Base-by-base conservation (phyloP, 371 early-diverging fungal genomes). In the Mucor sp. region DNA sequence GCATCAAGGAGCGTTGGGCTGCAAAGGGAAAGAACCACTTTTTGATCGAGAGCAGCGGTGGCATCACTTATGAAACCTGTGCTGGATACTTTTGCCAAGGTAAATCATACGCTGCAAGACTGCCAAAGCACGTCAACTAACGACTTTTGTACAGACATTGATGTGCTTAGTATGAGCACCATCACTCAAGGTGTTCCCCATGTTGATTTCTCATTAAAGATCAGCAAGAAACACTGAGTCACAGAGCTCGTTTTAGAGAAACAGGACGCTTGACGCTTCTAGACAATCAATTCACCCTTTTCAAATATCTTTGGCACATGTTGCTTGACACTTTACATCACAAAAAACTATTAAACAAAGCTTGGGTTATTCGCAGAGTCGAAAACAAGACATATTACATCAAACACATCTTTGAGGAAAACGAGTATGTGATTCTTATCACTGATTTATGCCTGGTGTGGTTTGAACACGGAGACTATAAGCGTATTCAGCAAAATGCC, bases 181-280 rank as follows among this genome's bases (percentile, higher is more conserved):
- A 84, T 98, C 69, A 94, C 97, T 4, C 98, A 98, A 71, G 91
- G 95, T 66, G 98, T 97, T 14, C 94, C 95, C 23, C 95, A 94
- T 75, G 92, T 98, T 39, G 99, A 98, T 80, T 98, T 95, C 77
- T 97, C 97, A 0, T 87, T 98, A 58, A 98, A 98, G 80, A 90
- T 94, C 43, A 81, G 80, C 56, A 85, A 86, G 66, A 56, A 66
- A 60, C 35, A 70, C 44, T 66, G 48, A 65, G 53, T 53, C 53
- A 53, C 53, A 21, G 12, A 4, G 60, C 27, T 28, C 28, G 28
- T 21, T 21, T 7, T 63, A 30, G 5, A 8, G 57, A 57, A 32
- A 19, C 33, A 41, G 5, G n/a, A 28, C 17, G 57, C 41, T 53
- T 32, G 30, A 14, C 35, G 12, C 33, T 53, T 53, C 21, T 25